A percentile compares a stretch with the other conserved stretches of the same genome.
phyloP scores from a whole-genome alignment of 1,284 basidiomycete genomes.

The Cutaneotrichosporon mucoides region DNA sequence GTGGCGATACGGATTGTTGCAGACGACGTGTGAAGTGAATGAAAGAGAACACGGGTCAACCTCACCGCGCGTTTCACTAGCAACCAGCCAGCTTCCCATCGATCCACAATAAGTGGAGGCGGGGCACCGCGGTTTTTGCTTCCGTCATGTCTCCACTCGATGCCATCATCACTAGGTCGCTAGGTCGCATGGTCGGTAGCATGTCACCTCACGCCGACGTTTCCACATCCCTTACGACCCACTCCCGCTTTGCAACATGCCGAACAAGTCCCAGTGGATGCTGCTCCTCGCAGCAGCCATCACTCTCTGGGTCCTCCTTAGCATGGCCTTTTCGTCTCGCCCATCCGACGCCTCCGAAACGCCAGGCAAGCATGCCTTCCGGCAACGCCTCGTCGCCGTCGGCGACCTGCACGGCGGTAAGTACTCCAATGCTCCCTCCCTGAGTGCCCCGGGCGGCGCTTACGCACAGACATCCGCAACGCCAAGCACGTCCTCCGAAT shows the following conservation, averaged over 20 bases:
- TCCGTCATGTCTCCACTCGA: neutral
- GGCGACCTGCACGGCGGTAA: conserved; percentile 72
- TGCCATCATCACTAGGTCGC: neutral
- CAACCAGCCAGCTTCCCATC: neutral
- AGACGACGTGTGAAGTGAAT: neutral
- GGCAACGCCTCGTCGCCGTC: conserved; percentile 58
- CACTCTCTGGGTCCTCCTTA: neutral
- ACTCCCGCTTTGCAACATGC: neutral
- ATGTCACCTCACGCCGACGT: neutral
- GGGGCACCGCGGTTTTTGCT: neutral
- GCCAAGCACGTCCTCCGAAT: conserved; percentile 70
- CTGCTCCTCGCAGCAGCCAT: neutral
- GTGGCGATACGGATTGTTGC: neutral
- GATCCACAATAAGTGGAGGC: neutral
- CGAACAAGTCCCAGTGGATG: neutral
- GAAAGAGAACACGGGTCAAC: neutral
- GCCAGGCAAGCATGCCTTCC: conserved; percentile 20
- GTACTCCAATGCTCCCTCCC: conserved; percentile 5
- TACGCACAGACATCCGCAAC: conserved; percentile 56
- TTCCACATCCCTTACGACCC: neutral
- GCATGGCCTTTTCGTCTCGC: neutral
- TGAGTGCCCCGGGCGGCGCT: neutral
- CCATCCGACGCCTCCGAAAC: neutral
- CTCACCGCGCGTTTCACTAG: neutral
- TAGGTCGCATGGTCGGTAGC: neutral